phyloP scores from a whole-genome alignment of 352 stramenopile species.

The Globisporangium paddicum region DNA sequence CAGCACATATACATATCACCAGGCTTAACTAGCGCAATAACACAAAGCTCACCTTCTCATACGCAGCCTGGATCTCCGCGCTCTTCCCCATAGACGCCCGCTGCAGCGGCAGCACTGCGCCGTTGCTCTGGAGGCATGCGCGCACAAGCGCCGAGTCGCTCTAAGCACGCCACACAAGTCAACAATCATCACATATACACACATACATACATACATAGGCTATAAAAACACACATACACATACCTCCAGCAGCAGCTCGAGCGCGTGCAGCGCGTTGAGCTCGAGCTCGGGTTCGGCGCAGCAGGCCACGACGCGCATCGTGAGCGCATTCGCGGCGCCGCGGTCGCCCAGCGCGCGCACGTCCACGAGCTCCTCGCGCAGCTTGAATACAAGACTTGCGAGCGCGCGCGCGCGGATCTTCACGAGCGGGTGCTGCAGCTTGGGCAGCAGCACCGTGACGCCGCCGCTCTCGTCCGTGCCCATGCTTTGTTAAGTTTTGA shows the following conservation, averaged over 20 bases:
- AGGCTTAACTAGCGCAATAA: too few relatives aligned
- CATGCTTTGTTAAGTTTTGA: constrained; percentile 3
- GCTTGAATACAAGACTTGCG: constrained; percentile 58
- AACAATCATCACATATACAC: constrained; percentile 12
- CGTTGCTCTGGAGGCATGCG: constrained; percentile 28
- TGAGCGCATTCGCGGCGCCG: constrained; percentile 25
- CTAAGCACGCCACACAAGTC: constrained; percentile 3
- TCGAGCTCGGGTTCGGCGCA: constrained; percentile 41
- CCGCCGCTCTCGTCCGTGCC: constrained; percentile 3
- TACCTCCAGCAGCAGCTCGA: constrained; percentile 39
- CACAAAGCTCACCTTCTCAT: constrained; percentile 49
- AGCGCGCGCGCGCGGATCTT: constrained; percentile 60
- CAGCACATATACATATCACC: too few relatives aligned
- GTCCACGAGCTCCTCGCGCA: constrained; percentile 48
- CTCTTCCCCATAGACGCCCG: constrained; percentile 22
- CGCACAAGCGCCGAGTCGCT: constrained; percentile 17
- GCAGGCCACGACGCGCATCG: constrained; percentile 29
- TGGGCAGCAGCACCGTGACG: constrained; percentile 38
- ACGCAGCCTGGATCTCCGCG: constrained; percentile 30
- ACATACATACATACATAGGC: not conserved
- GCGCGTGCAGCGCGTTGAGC: constrained; percentile 38
- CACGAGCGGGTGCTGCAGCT: constrained; percentile 56
- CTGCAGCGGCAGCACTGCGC: constrained; percentile 33
- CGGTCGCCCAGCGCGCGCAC: constrained; percentile 21
- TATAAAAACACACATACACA: not conserved